phyloP scores from a whole-genome alignment of 345 rosid genomes.

The Zanthoxylum bungeanum region DNA sequence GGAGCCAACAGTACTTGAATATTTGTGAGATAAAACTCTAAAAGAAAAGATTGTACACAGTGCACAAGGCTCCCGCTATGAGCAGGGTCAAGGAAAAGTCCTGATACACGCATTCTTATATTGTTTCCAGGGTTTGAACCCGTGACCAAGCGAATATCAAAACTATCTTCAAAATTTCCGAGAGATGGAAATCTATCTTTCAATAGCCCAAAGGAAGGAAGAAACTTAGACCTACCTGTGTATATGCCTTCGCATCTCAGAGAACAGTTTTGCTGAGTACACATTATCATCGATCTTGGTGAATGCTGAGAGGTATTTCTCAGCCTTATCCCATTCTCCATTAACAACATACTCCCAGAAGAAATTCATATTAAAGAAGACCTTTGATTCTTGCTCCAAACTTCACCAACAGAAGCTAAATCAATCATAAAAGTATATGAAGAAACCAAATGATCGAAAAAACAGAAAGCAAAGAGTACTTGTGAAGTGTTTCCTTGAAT shows the following conservation, averaged over 20 bases:
- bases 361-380: slow-evolving; percentile 57
- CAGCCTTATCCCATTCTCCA: slow-evolving; percentile 55
- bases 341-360: slow-evolving; percentile 46
- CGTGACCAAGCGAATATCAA: too few species aligned
- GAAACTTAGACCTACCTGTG: neutral
- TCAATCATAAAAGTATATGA: neutral
- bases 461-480: slow-evolving; percentile 13
- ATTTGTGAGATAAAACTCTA: too few species aligned
- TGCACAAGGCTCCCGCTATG: too few species aligned
- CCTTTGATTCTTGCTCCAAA: slow-evolving; percentile 63
- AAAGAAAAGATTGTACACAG: too few species aligned
- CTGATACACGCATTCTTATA: too few species aligned
- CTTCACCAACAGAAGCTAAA: slow-evolving; percentile 31
- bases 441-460: neutral
- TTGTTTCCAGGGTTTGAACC: too few species aligned
- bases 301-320: slow-evolving; percentile 65
- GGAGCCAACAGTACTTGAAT: too few species aligned
- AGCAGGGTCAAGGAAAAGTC: too few species aligned
- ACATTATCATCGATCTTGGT: slow-evolving; percentile 45
- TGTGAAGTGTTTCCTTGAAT: slow-evolving; percentile 33
- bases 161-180: too few species aligned
- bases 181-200: too few species aligned
- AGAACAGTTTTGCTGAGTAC: slow-evolving; percentile 55
- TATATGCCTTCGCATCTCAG: slow-evolving; percentile 43
- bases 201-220: too few species aligned